Percentiles rank a stretch among this genome's conserved stretches.
Conservation (phyloP, 78 protist genomes). For the Protostelium mycophagum region DNA sequence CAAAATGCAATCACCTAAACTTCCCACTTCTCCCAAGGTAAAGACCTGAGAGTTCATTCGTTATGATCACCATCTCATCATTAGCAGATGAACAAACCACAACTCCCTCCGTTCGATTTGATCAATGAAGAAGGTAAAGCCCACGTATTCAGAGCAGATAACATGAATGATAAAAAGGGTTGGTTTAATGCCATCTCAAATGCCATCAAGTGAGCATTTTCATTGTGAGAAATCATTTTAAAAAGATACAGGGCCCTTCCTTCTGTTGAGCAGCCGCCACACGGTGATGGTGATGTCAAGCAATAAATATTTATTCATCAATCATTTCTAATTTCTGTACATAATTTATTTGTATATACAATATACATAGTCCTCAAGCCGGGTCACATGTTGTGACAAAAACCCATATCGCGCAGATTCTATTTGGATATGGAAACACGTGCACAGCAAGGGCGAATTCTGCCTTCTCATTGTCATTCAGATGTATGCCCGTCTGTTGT, state of each 20-base stretch:
- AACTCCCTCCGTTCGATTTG: background rate
- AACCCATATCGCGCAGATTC: constrained; percentile 25
- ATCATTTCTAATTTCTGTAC: too few species aligned
- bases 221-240: too few species aligned
- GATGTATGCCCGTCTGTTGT: background rate
- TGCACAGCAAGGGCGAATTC: constrained; percentile 28
- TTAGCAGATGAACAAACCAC: background rate
- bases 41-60: background rate
- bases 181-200: background rate
- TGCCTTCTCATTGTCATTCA: background rate
- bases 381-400: constrained; percentile 4
- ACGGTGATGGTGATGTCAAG: too few species aligned
- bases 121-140: background rate
- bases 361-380: background rate
- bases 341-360: too few species aligned
- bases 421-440: constrained; percentile 14
- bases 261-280: too few species aligned
- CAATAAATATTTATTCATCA: too few species aligned
- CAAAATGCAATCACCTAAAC: too few species aligned
- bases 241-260: too few species aligned
- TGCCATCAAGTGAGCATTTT: background rate
- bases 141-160: background rate
- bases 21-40: too few species aligned
- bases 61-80: background rate
- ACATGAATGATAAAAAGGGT: background rate